Evolutionary conservation across 768 basidiomycete species (phyloP).

Genomic region (Russula olivacea): DNA sequence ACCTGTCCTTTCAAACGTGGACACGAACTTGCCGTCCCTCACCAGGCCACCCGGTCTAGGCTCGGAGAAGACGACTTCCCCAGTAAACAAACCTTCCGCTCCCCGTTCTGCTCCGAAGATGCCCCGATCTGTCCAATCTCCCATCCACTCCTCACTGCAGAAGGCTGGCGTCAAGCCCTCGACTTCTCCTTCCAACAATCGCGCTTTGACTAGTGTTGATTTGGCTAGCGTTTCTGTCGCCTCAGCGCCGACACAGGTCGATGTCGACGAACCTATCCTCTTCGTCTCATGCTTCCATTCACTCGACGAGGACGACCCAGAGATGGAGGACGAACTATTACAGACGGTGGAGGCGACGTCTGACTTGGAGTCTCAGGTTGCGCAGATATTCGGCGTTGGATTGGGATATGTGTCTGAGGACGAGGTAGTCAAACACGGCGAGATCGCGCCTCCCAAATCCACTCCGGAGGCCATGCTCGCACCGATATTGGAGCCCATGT

Average conservation of each 20-base stretch:
- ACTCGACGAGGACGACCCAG: constrained; percentile 5
- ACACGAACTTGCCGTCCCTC: background rate
- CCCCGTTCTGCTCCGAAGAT: background rate
- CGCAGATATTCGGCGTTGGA: background rate
- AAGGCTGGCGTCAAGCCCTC: background rate
- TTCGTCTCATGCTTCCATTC: constrained; percentile 8
- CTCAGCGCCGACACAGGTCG: background rate
- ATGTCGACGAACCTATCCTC: constrained; percentile 1
- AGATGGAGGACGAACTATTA: background rate
- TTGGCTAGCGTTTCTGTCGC: background rate
- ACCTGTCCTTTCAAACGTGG: background rate
- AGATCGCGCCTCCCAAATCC: background rate
- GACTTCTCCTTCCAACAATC: background rate
- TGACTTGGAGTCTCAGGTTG: constrained; percentile 3
- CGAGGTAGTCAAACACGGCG: background rate
- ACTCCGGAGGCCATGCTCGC: background rate
- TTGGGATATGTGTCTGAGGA: background rate
- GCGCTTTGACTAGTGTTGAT: background rate
- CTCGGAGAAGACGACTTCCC: background rate
- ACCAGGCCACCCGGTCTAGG: constrained; percentile 2
- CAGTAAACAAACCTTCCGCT: background rate
- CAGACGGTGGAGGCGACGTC: background rate
- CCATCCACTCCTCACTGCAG: background rate
- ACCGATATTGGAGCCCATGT: constrained; percentile 4
- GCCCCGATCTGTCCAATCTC: background rate